These are phyloP conservation scores for Komagataella kurtzmanii DNA, from an alignment of 805 yeast genomes.

Conservation along the genomic window DNA sequence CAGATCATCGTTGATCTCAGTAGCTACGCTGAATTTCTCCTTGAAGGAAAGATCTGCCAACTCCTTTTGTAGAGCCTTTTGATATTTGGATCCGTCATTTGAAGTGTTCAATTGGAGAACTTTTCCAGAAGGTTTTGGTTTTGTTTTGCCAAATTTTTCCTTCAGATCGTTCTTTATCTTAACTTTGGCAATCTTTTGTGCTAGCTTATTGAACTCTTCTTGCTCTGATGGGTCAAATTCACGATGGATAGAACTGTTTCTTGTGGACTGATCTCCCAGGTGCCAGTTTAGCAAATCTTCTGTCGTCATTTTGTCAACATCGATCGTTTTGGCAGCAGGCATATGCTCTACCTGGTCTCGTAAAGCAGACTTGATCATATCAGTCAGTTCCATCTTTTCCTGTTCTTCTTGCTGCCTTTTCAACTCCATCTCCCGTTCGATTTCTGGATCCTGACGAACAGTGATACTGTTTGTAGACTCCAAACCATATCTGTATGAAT, in stretches of 20 bases:
- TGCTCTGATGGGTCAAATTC: constrained; percentile 7
- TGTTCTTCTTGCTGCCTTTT: constrained; percentile 2
- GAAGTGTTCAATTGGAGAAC: constrained; percentile 3
- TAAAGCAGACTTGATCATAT: not conserved
- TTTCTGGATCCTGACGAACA: not conserved
- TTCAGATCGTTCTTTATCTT: constrained; percentile 8
- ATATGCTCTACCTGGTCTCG: not conserved
- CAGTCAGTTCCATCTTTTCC: constrained; percentile 2
- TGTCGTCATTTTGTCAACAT: constrained; percentile 1
- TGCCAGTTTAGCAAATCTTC: constrained; percentile 3
- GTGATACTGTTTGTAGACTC: not conserved
- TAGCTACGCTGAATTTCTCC: constrained; percentile 1
- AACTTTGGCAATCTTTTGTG: constrained; percentile 10
- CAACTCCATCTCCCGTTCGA: not conserved
- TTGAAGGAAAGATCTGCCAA: constrained; percentile 2
- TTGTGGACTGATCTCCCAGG: constrained; percentile 1
- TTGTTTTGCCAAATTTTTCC: constrained; percentile 3
- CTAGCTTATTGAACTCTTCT: constrained; percentile 9
- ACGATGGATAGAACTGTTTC: not conserved
- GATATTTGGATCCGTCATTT: constrained; percentile 7
- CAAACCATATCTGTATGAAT: not conserved
- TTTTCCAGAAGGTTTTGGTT: constrained; percentile 7
- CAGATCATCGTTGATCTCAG: constrained; percentile 9
- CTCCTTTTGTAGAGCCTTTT: constrained; percentile 5
- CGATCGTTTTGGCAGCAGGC: not conserved